Percentiles rank a stretch among this genome's conserved stretches.
Conservation (phyloP, 805 yeast genomes). For the Kuraishia cidri region DNA sequence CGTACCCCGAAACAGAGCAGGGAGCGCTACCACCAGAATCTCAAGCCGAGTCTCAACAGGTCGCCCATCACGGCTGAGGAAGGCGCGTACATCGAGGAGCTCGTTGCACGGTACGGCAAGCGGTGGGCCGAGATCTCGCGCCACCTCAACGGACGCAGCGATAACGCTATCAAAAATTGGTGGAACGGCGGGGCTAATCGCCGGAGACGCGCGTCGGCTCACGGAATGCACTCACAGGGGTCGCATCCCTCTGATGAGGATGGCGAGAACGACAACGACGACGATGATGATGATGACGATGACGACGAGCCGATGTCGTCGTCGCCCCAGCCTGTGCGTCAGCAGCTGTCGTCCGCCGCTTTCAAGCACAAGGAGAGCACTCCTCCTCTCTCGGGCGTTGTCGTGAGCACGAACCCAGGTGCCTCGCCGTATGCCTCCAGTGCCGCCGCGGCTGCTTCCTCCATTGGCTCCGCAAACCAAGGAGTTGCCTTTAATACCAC, state of each 20-base stretch:
- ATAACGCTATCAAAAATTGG: constrained; percentile 90
- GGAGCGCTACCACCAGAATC: constrained; percentile 85
- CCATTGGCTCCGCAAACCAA: too few relatives aligned
- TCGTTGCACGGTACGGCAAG: constrained; percentile 75
- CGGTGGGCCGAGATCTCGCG: constrained; percentile 93
- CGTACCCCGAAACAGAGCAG: constrained; percentile 90
- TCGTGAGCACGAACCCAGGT: constrained; percentile 4
- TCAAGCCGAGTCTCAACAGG: constrained; percentile 76
- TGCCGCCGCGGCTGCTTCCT: too few relatives aligned
- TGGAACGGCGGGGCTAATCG: constrained; percentile 94
- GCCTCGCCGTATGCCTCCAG: too few relatives aligned
- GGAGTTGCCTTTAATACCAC: constrained; percentile 2
- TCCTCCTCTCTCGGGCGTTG: constrained; percentile 1
- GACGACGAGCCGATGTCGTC: constrained; percentile 1
- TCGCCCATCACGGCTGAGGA: constrained; percentile 81
- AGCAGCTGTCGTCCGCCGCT: neutral
- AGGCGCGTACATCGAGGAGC: constrained; percentile 70
- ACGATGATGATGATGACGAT: too few relatives aligned
- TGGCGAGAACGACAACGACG: too few relatives aligned
- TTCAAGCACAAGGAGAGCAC: constrained; percentile 1
- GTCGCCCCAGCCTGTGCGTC: neutral
- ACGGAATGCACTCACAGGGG: constrained; percentile 5
- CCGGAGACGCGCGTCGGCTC: constrained; percentile 45
- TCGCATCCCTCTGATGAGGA: too few relatives aligned
- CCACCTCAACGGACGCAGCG: constrained; percentile 80